Evolutionary conservation across 441 rosid species (phyloP), one percentile per base, ranked within the genome.

Genomic region (Populus hybrid): DNA sequence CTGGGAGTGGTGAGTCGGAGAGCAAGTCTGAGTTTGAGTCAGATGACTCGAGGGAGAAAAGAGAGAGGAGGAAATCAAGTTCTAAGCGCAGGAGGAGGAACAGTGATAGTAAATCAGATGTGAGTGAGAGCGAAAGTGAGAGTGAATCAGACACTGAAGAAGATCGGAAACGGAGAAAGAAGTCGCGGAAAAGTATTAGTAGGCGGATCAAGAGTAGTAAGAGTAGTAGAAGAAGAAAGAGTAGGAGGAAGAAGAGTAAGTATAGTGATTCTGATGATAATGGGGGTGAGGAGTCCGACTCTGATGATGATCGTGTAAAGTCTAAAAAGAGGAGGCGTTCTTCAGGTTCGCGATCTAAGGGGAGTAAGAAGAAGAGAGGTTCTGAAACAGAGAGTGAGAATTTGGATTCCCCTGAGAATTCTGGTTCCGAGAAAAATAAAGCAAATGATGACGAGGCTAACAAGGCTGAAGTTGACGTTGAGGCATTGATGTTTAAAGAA

Each of bases 401-500:
- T 26, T 76, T 78, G 2, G 38, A 12, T 76, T 69, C 59, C 1
- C 77, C 40, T 35, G 81, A 72, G 81, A 82, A 82, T 73, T 77
- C 77, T 14, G 94, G 80, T 42, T 71, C 84, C 68, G 88, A 73
- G 40, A 78, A 83, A 53, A 73, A 36, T 24, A 74, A 83, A 66
- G 3, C 56, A 20, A 80, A 6, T 35, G 72, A 66, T 14, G 91
- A 89, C 35, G 98, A 91, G 78, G 73, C 76, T 8, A 82, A 66
- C 76, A 72, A 74, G 77, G 82, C 86, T 74, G 95, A 92, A 73
- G 81, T 87, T 29, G 82, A 88, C 86, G 91, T 84, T 2, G 98
- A 95, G 77, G 90, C 88, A 26, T 83, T 92, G 45, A 82, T 31
- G 73, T 87, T 92, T 56, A 94, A 86, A 74, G 98, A 95, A 81